A percentile compares a stretch with the other conserved stretches of the same genome.
Evolutionary conservation across 176 grass and related monocot species (phyloP).

Genomic region (Urochloa ruziziensis): DNA sequence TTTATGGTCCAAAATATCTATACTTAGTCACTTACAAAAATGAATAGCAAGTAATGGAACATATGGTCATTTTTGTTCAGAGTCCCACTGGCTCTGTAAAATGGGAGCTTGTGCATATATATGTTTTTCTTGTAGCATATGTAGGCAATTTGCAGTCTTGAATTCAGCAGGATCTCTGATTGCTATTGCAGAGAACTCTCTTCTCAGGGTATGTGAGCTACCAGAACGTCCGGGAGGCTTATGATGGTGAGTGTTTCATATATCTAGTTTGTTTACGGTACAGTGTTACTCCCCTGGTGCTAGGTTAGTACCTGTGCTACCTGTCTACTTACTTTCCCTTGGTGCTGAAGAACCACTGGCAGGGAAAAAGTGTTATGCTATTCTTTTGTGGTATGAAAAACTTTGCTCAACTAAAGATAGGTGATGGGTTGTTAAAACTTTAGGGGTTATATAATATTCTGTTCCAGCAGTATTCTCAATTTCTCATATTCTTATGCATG

Average conservation of each 20-base stretch:
- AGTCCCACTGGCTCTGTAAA: neutral
- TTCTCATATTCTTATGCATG: constrained; percentile 5
- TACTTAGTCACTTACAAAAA: neutral
- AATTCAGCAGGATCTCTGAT: constrained; percentile 23
- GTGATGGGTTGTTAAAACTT: neutral
- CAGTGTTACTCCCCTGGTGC: neutral
- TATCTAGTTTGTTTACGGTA: neutral
- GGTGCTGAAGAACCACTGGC: neutral
- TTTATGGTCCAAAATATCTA: neutral
- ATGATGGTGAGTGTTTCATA: constrained; percentile 56
- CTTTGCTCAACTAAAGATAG: neutral
- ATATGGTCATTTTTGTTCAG: neutral
- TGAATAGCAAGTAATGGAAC: neutral
- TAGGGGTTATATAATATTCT: neutral
- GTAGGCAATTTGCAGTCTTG: neutral
- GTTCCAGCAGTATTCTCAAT: neutral
- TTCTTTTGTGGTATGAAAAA: neutral
- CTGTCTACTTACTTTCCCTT: neutral
- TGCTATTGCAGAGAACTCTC: constrained; percentile 71
- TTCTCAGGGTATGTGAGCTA: constrained; percentile 98
- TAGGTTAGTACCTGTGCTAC: neutral
- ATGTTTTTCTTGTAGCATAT: too few relatives aligned
- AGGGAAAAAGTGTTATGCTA: constrained; percentile 8
- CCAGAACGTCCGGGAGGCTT: constrained; percentile 85
- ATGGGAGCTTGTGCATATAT: neutral